Conservation (phyloP, 1,139 yeast genomes). For the Debaryomyces udenii region DNA sequence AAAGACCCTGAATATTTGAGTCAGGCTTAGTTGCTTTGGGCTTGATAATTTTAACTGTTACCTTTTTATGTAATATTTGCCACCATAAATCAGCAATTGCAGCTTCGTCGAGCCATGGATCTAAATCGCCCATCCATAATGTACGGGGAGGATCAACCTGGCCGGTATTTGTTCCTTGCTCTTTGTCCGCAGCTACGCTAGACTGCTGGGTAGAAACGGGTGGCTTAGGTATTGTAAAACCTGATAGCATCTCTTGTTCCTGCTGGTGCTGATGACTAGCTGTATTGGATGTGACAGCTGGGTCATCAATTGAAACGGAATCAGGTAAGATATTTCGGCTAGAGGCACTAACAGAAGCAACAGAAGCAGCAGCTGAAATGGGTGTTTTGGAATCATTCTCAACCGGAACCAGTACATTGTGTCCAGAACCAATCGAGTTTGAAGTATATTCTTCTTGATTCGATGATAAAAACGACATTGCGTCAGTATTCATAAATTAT, state of each 20-base stretch:
- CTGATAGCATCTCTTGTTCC: slow-evolving; percentile 46
- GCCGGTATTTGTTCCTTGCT: slow-evolving; percentile 12
- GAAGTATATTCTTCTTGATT: slow-evolving; percentile 2
- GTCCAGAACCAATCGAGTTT: background rate
- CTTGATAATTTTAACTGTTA: slow-evolving; percentile 56
- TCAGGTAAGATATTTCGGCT: background rate
- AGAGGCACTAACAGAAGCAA: background rate
- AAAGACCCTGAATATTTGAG: slow-evolving; percentile 29
- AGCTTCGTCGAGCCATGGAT: slow-evolving; percentile 70
- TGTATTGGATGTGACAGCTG: slow-evolving; percentile 30
- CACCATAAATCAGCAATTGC: slow-evolving; percentile 65
- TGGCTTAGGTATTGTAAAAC: slow-evolving; percentile 47
- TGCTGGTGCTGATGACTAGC: slow-evolving; percentile 51
- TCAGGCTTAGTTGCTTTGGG: slow-evolving; percentile 40
- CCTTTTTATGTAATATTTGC: slow-evolving; percentile 42
- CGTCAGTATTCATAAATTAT: background rate
- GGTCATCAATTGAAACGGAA: background rate
- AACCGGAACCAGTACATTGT: background rate
- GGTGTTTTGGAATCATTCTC: background rate
- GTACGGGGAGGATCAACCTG: slow-evolving; percentile 50
- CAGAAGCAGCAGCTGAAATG: background rate
- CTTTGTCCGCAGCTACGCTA: slow-evolving; percentile 26
- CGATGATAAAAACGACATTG: slow-evolving; percentile 4
- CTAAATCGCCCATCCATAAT: slow-evolving; percentile 81
- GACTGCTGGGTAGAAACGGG: slow-evolving; percentile 45